These are phyloP conservation scores for Colletotrichum sublineola DNA, from an alignment of 2,329 filamentous ascomycete species.

Conservation along the genomic window DNA sequence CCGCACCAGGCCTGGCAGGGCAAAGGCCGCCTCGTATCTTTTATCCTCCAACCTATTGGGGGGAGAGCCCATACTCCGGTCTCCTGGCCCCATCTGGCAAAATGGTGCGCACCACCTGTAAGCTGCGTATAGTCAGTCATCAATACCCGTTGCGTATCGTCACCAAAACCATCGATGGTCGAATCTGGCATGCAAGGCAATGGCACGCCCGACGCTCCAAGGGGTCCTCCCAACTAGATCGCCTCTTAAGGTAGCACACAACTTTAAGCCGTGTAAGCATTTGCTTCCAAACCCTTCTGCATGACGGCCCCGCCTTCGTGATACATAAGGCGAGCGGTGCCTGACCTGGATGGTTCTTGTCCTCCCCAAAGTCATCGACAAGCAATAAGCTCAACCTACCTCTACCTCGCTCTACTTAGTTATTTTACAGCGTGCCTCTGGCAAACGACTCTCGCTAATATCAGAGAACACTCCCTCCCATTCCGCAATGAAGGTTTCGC, in stretches of 20 bases:
- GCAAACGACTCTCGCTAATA: slow-evolving; percentile 43
- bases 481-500: slow-evolving; percentile 54
- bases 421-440: slow-evolving; percentile 44
- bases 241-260: slow-evolving; percentile 9
- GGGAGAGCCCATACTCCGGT: slow-evolving; percentile 28
- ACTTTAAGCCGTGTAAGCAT: slow-evolving; percentile 21
- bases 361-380: neutral
- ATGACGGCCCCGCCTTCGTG: slow-evolving; percentile 5
- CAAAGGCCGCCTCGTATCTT: slow-evolving; percentile 37
- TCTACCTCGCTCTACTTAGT: slow-evolving; percentile 35
- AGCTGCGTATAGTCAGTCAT: slow-evolving; percentile 39
- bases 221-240: neutral
- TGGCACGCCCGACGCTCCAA: slow-evolving; percentile 22
- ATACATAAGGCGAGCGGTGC: slow-evolving; percentile 33
- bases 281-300: slow-evolving; percentile 13
- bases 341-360: slow-evolving; percentile 12
- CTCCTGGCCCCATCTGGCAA: slow-evolving; percentile 30
- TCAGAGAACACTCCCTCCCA: slow-evolving; percentile 44
- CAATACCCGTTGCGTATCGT: slow-evolving; percentile 16
- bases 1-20: slow-evolving; percentile 28
- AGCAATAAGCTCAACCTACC: neutral
- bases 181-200: slow-evolving; percentile 11
- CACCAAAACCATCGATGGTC: slow-evolving; percentile 14
- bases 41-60: slow-evolving; percentile 8
- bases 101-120: slow-evolving; percentile 18